A percentile compares a stretch with the other conserved stretches of the same genome.
phyloP scores from a whole-genome alignment of 2,329 filamentous ascomycete genomes.

The Pseudofabraea citricarpa region DNA sequence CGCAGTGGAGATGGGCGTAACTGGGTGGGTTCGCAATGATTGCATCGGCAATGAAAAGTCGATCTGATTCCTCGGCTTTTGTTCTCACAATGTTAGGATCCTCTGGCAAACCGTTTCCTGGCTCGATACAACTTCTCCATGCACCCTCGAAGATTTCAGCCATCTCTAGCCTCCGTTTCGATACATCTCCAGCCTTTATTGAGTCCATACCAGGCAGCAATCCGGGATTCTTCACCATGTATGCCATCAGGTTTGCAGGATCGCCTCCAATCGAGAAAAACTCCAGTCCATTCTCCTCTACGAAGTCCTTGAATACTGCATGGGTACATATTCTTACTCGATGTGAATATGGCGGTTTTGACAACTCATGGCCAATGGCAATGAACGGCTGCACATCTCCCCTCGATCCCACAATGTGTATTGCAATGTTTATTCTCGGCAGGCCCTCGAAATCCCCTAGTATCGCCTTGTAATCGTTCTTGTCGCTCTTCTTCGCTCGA shows the following conservation, averaged over 20 bases:
- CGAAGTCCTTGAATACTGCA: conserved; percentile 57
- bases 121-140: conserved; percentile 77
- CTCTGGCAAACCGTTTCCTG: conserved; percentile 2
- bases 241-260: conserved; percentile 71
- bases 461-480: not conserved
- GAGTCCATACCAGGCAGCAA: conserved; percentile 75
- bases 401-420: conserved; percentile 67
- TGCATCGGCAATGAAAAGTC: conserved; percentile 66
- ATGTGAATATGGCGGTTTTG: conserved; percentile 56
- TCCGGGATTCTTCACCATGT: conserved; percentile 83
- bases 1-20: conserved; percentile 67
- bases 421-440: conserved; percentile 59
- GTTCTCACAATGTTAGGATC: conserved; percentile 32
- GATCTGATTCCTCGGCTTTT: conserved; percentile 28
- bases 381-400: conserved; percentile 72
- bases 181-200: conserved; percentile 68
- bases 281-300: conserved; percentile 62
- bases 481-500: not conserved
- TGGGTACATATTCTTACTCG: conserved; percentile 71
- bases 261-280: conserved; percentile 66
- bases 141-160: conserved; percentile 72
- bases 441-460: conserved; percentile 23
- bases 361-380: conserved; percentile 52
- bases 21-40: conserved; percentile 73
- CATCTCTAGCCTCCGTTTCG: conserved; percentile 67